Conservation (phyloP, 2,329 filamentous ascomycete genomes). For the Periconia macrospinosa region DNA sequence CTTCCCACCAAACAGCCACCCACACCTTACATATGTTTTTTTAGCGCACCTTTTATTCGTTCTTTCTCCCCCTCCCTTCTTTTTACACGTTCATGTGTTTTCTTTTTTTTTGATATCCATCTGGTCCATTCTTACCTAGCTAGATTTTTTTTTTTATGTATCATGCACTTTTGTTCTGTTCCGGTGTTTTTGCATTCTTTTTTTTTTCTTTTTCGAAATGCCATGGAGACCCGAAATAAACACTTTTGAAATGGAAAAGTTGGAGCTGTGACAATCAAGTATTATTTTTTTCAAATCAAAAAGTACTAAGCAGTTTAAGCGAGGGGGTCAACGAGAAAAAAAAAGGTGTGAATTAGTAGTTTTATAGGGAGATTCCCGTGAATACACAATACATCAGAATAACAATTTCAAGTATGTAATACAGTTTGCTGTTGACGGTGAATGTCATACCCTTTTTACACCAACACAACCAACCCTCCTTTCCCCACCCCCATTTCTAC, state of each 20-base stretch:
- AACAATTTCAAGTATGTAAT: not conserved
- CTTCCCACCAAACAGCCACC: not conserved
- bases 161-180: not conserved
- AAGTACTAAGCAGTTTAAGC: too few species aligned
- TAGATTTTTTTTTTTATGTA: not conserved
- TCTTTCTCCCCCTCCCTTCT: not conserved
- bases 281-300: too few species aligned
- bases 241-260: too few species aligned
- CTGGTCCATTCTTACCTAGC: not conserved
- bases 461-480: too few species aligned
- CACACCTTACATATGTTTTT: not conserved
- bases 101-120: constrained; percentile 1
- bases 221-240: not conserved
- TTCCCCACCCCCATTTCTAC: not conserved
- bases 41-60: not conserved
- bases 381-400: not conserved
- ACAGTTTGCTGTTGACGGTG: too few species aligned
- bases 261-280: too few species aligned
- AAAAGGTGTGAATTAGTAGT: too few species aligned
- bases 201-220: not conserved
- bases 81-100: not conserved
- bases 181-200: not conserved
- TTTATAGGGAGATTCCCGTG: not conserved
- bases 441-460: too few species aligned
- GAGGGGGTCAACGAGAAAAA: too few species aligned